Conservation (phyloP, 495 filamentous ascomycete species). For the Podospora fimiseda region DNA sequence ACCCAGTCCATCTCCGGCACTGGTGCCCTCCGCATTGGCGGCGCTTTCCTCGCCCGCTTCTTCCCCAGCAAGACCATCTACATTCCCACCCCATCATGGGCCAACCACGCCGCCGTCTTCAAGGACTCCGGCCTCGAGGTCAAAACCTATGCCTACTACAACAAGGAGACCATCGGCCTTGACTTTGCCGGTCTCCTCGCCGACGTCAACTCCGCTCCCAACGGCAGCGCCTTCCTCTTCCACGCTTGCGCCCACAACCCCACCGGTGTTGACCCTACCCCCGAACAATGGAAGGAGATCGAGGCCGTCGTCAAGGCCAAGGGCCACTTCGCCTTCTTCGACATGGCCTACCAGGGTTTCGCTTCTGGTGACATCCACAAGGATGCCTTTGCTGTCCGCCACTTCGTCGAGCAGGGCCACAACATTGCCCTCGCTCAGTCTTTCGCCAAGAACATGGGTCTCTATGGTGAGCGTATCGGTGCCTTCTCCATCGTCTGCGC, state of each 20-base stretch:
- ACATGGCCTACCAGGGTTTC: constrained; percentile 99
- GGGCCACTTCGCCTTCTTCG: constrained; percentile 93
- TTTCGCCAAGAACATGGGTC: constrained; percentile 99
- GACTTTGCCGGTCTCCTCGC: constrained; percentile 91
- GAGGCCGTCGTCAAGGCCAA: constrained; percentile 82
- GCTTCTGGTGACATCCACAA: constrained; percentile 85
- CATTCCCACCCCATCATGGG: constrained; percentile 93
- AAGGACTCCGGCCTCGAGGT: constrained; percentile 85
- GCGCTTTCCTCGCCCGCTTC: constrained; percentile 83
- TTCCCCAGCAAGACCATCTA: constrained; percentile 94
- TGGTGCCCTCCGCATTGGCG: constrained; percentile 89
- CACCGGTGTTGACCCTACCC: constrained; percentile 90
- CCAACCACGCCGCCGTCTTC: constrained; percentile 96
- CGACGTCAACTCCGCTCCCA: constrained; percentile 85
- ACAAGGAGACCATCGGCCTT: constrained; percentile 95
- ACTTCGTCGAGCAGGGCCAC: constrained; percentile 92
- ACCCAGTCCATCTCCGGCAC: constrained; percentile 98
- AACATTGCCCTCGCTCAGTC: constrained; percentile 83
- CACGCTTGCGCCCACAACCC: constrained; percentile 99
- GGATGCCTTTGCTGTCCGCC: constrained; percentile 85
- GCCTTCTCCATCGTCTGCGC: constrained; percentile 90
- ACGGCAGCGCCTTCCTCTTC: constrained; percentile 81
- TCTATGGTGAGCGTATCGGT: constrained; percentile 97
- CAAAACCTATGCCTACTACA: constrained; percentile 95
- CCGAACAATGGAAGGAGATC: constrained; percentile 90